Base-by-base conservation (phyloP, 176 grass and related monocot genomes). In the Carex cristatella region DNA sequence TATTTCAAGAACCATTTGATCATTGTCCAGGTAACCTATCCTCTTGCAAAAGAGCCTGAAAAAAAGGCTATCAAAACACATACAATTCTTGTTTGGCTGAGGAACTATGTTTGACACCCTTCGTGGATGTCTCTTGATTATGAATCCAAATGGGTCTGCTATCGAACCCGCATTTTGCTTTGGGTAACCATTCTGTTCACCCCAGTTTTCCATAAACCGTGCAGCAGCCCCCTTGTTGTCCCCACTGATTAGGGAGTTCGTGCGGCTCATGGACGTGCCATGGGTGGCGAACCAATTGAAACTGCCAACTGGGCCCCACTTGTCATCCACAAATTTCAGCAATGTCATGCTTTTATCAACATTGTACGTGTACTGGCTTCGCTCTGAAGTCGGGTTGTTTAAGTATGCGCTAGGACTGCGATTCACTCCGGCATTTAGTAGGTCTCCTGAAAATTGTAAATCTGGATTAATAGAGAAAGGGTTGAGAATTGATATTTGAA, bases 241-340 rank as follows among this genome's bases (percentile, higher is more conserved):
- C 83, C 96, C 96, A 44, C 96, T 99, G 82, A 95, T 94, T 67
- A 95, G 91, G 33, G 91, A 90, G 88, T 99, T 99, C 59, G 93
- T 92, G 54, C 96, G 89, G 85, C 96, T 95, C 96, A 95, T 99
- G 44, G 96, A 99, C 46, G 96, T 99, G 69, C 93, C 96, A 63
- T 99, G 96, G 68, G 96, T 99, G 79, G 96, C 93, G 85, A 95
- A 99, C 96, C 93, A 99, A 79, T 94, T 95, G 79, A 99, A 99
- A 88, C 91, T 99, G 62, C 96, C 96, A 87, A 95, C 44, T 31
- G 91, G 87, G 54, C 96, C 96, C 70, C 86, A 55, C 83, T 92
- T 73, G 76, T 99, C 84, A 84, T 92, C 91, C 76, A 95, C 88
- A 89, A 99, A 99, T 90, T 95, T 99, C 49, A 99, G 68, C 1